These are phyloP conservation scores for Phyllostachys edulis DNA, from an alignment of 176 grass and related monocot species.

Conservation along the genomic window DNA sequence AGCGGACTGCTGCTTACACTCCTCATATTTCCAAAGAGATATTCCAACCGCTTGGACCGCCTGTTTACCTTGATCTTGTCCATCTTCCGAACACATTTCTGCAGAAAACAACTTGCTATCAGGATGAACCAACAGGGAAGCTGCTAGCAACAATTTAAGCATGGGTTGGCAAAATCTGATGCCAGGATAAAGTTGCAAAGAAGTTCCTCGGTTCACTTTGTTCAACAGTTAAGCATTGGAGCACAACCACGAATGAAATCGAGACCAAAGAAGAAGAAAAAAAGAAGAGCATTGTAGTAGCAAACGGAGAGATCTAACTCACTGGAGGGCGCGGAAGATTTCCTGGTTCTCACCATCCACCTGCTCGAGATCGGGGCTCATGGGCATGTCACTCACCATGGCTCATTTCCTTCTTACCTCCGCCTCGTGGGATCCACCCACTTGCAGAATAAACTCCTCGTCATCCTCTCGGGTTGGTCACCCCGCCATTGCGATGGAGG, in stretches of 20 bases:
- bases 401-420: not conserved
- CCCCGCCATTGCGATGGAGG: slow-evolving; percentile 24
- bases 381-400: slow-evolving; percentile 64
- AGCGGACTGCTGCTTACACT: slow-evolving; percentile 77
- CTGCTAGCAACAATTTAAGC: not conserved
- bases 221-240: too few species aligned
- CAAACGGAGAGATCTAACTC: slow-evolving; percentile 33
- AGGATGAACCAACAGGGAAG: not conserved
- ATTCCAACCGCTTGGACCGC: slow-evolving; percentile 87
- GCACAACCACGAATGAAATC: not conserved
- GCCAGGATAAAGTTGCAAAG: not conserved
- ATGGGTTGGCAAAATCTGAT: not conserved
- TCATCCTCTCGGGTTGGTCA: not conserved
- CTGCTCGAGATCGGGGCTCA: slow-evolving; percentile 91
- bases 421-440: not conserved
- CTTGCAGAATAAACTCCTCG: not conserved
- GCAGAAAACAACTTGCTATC: slow-evolving; percentile 27
- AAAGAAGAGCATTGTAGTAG: not conserved
- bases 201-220: not conserved
- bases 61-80: slow-evolving; percentile 98
- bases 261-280: not conserved
- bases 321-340: slow-evolving; percentile 95
- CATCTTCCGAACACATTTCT: slow-evolving; percentile 98
- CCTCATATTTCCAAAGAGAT: slow-evolving; percentile 96
- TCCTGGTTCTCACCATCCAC: slow-evolving; percentile 95